Evolutionary conservation across 352 stramenopile genomes (phyloP).

Genomic region (Phytopythium litorale): DNA sequence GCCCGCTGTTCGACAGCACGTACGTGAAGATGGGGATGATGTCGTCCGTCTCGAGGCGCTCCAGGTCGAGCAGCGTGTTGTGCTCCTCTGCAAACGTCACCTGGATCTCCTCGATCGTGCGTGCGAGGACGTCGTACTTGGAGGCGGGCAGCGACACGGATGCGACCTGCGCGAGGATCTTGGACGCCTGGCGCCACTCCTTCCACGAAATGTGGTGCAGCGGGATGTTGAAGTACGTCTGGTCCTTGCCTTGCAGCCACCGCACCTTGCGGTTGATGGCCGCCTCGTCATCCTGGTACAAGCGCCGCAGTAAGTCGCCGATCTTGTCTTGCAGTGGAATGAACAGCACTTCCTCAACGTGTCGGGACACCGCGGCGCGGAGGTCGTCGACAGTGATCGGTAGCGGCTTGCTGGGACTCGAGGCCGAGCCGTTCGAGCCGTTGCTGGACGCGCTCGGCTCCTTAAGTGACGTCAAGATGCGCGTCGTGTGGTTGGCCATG

Average conservation of each 20-base stretch:
- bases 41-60: constrained; percentile 75
- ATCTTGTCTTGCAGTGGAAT: constrained; percentile 61
- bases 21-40: constrained; percentile 89
- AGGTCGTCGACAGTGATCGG: constrained; percentile 54
- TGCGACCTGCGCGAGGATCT: constrained; percentile 62
- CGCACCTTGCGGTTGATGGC: constrained; percentile 80
- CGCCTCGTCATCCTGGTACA: constrained; percentile 72
- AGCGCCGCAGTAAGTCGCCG: constrained; percentile 44
- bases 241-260: constrained; percentile 90
- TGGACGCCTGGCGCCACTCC: constrained; percentile 74
- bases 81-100: constrained; percentile 74
- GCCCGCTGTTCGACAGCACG: constrained; percentile 81
- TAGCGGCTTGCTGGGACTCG: constrained; percentile 5
- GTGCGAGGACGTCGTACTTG: constrained; percentile 79
- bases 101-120: constrained; percentile 75
- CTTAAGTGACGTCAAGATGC: constrained; percentile 58
- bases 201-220: constrained; percentile 80
- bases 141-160: constrained; percentile 47
- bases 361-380: constrained; percentile 55
- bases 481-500: constrained; percentile 52
- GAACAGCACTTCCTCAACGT: constrained; percentile 84
- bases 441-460: constrained; percentile 30
- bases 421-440: neutral
- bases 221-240: constrained; percentile 88
- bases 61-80: constrained; percentile 40